Evolutionary conservation across 169 alveolate genomes (phyloP), one percentile per base, ranked within the genome.

Genomic region (Plasmodium gallinaceum): DNA sequence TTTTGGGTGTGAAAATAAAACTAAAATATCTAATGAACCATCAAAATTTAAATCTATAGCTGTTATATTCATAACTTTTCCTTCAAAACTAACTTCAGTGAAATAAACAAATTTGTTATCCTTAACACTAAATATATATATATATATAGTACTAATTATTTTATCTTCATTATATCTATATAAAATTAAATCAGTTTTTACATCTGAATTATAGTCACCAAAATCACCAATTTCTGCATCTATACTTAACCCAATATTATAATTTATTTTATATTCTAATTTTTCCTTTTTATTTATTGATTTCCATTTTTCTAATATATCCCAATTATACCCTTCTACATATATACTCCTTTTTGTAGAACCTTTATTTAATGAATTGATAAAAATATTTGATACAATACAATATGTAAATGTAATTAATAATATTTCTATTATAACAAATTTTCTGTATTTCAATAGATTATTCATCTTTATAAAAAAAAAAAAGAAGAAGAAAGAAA

Each of bases 31-130:
- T 80, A 94, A 58, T 1, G 93, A 74, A 5, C 90, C 87, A 43
- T 94, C 94, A 60, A 86, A 54, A 78, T 94, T 92, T 14, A 94
- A 45, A 72, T 94, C 96, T 8, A 92, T 85, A 0, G 93, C 96
- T 4, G 85, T 74, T 26, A 78, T 58, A 24, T 94, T 94, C 43
- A 70, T 85, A 5, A 92, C 72, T 18, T 64, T 88, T 9, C 95
- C 96, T 46, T 73, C 74, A 9, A 94, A 61, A 5, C 69, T 88
- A 2, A 74, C 74, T 62, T 78, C 90, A 7, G 87, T 57, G 42
- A 72, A 69, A 14, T 72, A 62, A 2, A 72, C 61, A 60, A 75
- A 76, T 71, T 72, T 70, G 45, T 61, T 75, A 74, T 62, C 74
- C n/a, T 48, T 14, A 5, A 42, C 58, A 16, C 39, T 68, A 45